Base-by-base conservation (phyloP, 1,284 basidiomycete species). In the Peniophora sp. region DNA sequence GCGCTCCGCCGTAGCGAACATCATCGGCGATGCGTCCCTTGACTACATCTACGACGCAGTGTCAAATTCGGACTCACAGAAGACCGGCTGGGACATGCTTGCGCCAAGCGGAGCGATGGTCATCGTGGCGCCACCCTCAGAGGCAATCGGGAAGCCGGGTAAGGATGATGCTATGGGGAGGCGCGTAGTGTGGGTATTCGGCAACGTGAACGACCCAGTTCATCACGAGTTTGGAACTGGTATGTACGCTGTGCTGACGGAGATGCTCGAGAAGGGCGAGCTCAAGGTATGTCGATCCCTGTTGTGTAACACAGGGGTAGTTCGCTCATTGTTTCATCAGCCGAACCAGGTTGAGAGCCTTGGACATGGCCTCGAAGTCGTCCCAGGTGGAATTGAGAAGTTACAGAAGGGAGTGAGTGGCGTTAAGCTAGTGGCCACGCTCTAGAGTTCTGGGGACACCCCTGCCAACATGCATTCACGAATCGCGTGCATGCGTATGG, bases 1-100 rank as follows among this genome's bases (percentile, higher is more conserved):
- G n/a, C 8, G 11, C n/a, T 6, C 3, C 8, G 44, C 20, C 19
- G 23, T 45, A 16, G 20, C n/a, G 20, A n/a, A 22, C n/a, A 45
- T 45, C 44, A 45, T 22, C 2, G 22, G n/a, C 2, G 36, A 49
- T 6, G 47, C 23, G 3, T 62, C 59, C 3, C 41, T 65, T 22
- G 24, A 24, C 3, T 14, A 60, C 45, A 58, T 61, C 11, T 68
- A 58, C 49, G 66, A 68, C 54, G 61, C 63, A 1, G 58, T 67
- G 32, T 56, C 63, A 5, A 24, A 45, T 17, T 20, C 45, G 16
- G 57, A 59, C 0, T 57, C 61, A 9, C 59, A 62, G 49, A 54
- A 47, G 17, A 50, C 58, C 1, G 55, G 49, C 14, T 60, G 53
- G 54, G 55, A 55, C 11, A 50, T 58, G 9, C 49, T 62, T 35